Base-by-base conservation (phyloP, 352 stramenopile species). In the Globisporangium solare region DNA sequence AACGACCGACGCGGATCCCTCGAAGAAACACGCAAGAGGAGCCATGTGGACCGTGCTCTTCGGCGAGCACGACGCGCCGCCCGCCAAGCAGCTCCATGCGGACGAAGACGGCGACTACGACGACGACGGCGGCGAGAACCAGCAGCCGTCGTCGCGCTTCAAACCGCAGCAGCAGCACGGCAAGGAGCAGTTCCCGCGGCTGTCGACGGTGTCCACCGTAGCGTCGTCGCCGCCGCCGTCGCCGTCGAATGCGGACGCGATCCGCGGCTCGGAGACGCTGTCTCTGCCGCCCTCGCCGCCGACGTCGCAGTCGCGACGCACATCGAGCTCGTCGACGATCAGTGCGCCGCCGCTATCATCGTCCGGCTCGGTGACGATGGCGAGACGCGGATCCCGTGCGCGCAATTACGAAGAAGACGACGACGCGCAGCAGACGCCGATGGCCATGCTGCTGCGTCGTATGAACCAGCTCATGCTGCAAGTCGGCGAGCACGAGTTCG, bases 381-480 rank as follows among this genome's bases (percentile, higher is more conserved):
- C 27, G 18, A 60, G 50, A n/a, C 58, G 58, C 24, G 46, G 58
- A 8, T 59, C 51, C n/a, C 58, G 51, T 47, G 18, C 12, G 20
- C 32, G 14, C 40, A 58, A 58, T 17, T 31, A 31, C 14, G 32
- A 52, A 2, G 41, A 15, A 15, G 71, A 67, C n/a, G 66, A 64
- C 24, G 67, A 67, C 17, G 61, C 54, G 5, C 54, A 76, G 51
- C 51, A 86, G 48, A 74, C 71, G 21, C 56, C 82, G 2, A 89
- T 93, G 73, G 51, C 68, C 8, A 92, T 93, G 83, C 65, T 93
- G 52, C 63, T 93, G 14, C 86, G 85, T 42, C 68, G 83, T 40
- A 71, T 93, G 52, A 93, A 93, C 63, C 71, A 77, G 41, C 68
- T 93, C n/a, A 91, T 92, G 81, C 67, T 93, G 49, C 86, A 89